Conservation (phyloP, 1,284 basidiomycete genomes). For the Fistulinella cinereoalba region DNA sequence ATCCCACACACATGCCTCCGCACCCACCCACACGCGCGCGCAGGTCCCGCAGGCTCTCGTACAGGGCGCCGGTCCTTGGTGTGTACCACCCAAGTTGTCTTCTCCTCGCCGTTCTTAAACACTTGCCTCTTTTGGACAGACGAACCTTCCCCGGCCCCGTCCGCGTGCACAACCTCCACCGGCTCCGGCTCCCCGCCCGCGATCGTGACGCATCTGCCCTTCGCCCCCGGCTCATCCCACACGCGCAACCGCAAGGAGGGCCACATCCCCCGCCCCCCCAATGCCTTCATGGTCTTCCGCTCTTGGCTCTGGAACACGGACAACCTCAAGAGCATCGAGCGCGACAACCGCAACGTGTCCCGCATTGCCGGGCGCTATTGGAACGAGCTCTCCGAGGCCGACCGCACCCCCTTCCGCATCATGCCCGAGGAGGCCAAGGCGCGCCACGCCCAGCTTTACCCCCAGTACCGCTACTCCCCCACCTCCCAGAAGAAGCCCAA, state of each 20-base stretch:
- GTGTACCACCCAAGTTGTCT: slow-evolving; percentile 17
- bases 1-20: slow-evolving; percentile 31
- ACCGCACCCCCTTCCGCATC: slow-evolving; percentile 41
- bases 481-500: slow-evolving; percentile 29
- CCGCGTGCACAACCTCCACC: slow-evolving; percentile 14
- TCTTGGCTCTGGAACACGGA: slow-evolving; percentile 60
- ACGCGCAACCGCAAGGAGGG: slow-evolving; percentile 41
- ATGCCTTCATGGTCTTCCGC: slow-evolving; percentile 83
- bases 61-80: slow-evolving; percentile 34
- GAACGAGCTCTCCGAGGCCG: slow-evolving; percentile 36
- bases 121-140: slow-evolving; percentile 34
- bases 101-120: slow-evolving; percentile 27
- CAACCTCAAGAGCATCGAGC: slow-evolving; percentile 41
- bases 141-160: slow-evolving; percentile 21
- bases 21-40: slow-evolving; percentile 35
- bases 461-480: slow-evolving; percentile 57
- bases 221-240: slow-evolving; percentile 37
- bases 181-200: slow-evolving; percentile 14
- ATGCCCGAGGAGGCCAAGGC: slow-evolving; percentile 48
- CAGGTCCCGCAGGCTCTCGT: slow-evolving; percentile 39
- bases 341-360: slow-evolving; percentile 53
- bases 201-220: slow-evolving; percentile 29
- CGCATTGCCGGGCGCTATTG: slow-evolving; percentile 46
- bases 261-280: slow-evolving; percentile 72
- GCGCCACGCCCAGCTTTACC: slow-evolving; percentile 48